Percentiles rank a stretch among this genome's conserved stretches.
phyloP scores from a whole-genome alignment of 768 basidiomycete genomes.

The Auricularia heimuer region DNA sequence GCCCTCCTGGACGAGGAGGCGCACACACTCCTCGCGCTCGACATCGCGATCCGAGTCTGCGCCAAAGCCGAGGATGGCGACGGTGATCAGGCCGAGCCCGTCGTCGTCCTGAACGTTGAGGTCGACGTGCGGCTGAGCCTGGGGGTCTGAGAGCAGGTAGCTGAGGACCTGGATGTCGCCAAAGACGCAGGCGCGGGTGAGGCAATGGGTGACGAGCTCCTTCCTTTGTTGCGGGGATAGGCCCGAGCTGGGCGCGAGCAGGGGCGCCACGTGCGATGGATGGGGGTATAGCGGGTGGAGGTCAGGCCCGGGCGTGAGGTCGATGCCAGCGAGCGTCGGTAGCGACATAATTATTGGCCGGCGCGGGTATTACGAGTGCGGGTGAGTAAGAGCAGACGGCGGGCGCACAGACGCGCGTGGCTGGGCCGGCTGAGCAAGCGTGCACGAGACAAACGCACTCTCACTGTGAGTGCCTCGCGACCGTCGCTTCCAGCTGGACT shows the following conservation, averaged over 20 bases:
- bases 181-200: conserved; percentile 68
- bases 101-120: conserved; percentile 73
- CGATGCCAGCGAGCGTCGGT: conserved; percentile 27
- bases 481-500: background rate
- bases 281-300: conserved; percentile 72
- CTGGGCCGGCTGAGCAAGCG: background rate
- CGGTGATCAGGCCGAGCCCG: conserved; percentile 69
- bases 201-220: conserved; percentile 62
- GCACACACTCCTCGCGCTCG: conserved; percentile 84
- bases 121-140: conserved; percentile 58
- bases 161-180: conserved; percentile 65
- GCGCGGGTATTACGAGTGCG: background rate
- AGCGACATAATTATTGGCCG: background rate
- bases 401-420: background rate
- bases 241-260: conserved; percentile 58
- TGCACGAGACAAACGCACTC: background rate
- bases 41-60: conserved; percentile 74
- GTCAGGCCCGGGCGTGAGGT: conserved; percentile 69
- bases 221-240: conserved; percentile 58
- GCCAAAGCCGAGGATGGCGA: conserved; percentile 72
- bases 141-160: conserved; percentile 58
- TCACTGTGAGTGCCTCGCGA: background rate
- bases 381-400: background rate
- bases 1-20: conserved; percentile 69
- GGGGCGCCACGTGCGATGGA: conserved; percentile 46